Base-by-base conservation (phyloP, 2,329 filamentous ascomycete species). In the Colletotrichum cuscutae region DNA sequence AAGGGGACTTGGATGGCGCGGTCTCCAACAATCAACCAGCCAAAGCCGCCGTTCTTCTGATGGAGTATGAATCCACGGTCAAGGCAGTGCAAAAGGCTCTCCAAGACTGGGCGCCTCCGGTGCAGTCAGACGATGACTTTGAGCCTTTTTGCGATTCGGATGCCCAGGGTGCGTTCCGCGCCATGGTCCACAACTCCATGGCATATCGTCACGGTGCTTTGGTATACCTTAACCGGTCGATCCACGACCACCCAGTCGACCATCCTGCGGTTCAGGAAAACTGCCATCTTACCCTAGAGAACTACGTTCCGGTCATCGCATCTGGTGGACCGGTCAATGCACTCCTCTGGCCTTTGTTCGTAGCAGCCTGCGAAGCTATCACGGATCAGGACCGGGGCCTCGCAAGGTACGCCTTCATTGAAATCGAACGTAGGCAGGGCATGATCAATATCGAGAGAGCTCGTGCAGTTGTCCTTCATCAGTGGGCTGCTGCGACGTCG, bases 291-390 rank as follows among this genome's bases (percentile, higher is more conserved):
- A 84, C 88, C 4, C 82, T 91, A 4, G 78, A 80, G 15, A 87
- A 90, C 73, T 91, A 89, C 76, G 82, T 86, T 5, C 84, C 84
- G 53, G 89, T 89, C 0, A 88, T 89, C 30, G 82, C 81, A 28
- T 86, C 87, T 71, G 82, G 82, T 58, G 89, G 90, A 0, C 90
- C 90, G 0, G 91, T 91, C 87, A 86, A 88, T 2, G 90, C 90
- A 1, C 81, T 92, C 49, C 83, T 92, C 3, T 92, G 90, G 89
- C 90, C 90, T 2, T 81, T 92, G 2, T 92, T 92, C 75, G 89
- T 90, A 12, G 88, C 89, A 3, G 86, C 89, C 2, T 91, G 89
- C 77, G 90, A 92, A 77, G 90, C 89, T 1, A 80, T 83, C 8
- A 82, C 79, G n/a, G 76, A 79, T 2, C 82, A 81, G 9, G 89